These are phyloP conservation scores for Mortierella sp. DNA, from an alignment of 371 early-diverging fungal genomes.

Conservation along the genomic window DNA sequence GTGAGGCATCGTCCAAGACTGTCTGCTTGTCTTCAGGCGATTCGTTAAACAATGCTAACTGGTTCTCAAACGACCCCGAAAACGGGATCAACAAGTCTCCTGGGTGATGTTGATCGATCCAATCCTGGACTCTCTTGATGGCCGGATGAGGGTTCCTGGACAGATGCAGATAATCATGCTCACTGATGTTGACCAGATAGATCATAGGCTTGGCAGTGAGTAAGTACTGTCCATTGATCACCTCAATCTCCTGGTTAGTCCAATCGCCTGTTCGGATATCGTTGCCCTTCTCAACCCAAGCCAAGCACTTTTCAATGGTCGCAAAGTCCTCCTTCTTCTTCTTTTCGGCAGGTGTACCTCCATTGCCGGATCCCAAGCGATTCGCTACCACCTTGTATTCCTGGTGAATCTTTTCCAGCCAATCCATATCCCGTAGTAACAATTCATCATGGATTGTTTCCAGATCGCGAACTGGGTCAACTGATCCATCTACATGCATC, in stretches of 20 bases:
- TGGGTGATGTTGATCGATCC: conserved; percentile 90
- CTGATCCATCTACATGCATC: conserved; percentile 95
- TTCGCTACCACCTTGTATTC: conserved; percentile 69
- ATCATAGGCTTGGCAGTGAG: conserved; percentile 98
- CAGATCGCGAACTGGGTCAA: conserved; percentile 96
- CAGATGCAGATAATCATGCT: conserved; percentile 85
- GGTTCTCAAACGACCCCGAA: conserved; percentile 85
- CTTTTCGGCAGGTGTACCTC: conserved; percentile 87
- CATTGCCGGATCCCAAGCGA: conserved; percentile 71
- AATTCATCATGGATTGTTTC: conserved; percentile 97
- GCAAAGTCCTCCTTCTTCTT: conserved; percentile 90
- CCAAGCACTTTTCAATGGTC: conserved; percentile 77
- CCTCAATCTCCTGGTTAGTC: conserved; percentile 90
- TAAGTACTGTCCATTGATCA: conserved; percentile 91
- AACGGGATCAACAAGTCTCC: conserved; percentile 94
- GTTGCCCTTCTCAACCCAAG: conserved; percentile 80
- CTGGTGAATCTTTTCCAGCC: conserved; percentile 66
- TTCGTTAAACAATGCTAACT: conserved; percentile 56
- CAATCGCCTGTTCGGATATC: conserved; percentile 92
- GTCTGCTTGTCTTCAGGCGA: conserved; percentile 69
- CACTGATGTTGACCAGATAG: conserved; percentile 95
- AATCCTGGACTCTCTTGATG: conserved; percentile 87
- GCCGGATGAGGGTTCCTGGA: conserved; percentile 19
- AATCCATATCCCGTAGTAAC: conserved; percentile 94
- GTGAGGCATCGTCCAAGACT: conserved; percentile 70